Evolutionary conservation across 495 filamentous ascomycete species (phyloP).

Genomic region (Recurvomyces mirabilis): DNA sequence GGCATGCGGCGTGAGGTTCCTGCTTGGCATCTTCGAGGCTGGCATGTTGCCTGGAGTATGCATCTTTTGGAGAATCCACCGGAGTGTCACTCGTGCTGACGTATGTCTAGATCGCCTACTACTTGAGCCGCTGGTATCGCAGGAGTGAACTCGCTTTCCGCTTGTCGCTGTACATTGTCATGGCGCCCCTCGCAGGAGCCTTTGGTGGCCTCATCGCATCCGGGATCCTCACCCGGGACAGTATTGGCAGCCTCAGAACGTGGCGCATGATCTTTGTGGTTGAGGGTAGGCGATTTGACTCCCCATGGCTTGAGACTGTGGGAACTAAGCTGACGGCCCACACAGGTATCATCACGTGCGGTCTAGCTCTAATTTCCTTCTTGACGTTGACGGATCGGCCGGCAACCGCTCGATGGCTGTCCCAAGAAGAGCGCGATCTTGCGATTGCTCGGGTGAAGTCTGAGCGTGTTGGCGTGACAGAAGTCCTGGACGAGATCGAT

Average conservation of each 20-base stretch:
- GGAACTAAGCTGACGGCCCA: too few relatives aligned
- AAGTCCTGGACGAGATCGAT: slow-evolving; percentile 45
- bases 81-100: too few relatives aligned
- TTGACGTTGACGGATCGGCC: slow-evolving; percentile 57
- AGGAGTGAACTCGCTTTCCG: slow-evolving; percentile 63
- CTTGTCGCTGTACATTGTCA: slow-evolving; percentile 66
- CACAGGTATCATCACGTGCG: slow-evolving; percentile 54
- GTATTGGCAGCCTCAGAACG: slow-evolving; percentile 46
- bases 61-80: too few relatives aligned
- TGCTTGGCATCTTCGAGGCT: slow-evolving; percentile 48
- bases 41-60: slow-evolving; percentile 65
- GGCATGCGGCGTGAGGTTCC: slow-evolving; percentile 38
- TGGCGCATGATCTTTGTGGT: slow-evolving; percentile 63
- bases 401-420: slow-evolving; percentile 30
- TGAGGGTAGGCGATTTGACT: too few relatives aligned
- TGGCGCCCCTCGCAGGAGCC: slow-evolving; percentile 62
- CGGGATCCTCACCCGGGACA: slow-evolving; percentile 61
- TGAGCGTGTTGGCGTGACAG: slow-evolving; percentile 54
- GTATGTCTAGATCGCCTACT: slow-evolving; percentile 44
- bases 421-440: slow-evolving; percentile 23
- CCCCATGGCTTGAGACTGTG: too few relatives aligned
- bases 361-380: slow-evolving; percentile 49
- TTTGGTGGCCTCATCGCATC: slow-evolving; percentile 67
- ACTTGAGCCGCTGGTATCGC: slow-evolving; percentile 64
- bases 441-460: slow-evolving; percentile 40